Evolutionary conservation across 139 green algal species (phyloP), one percentile per base, ranked within the genome.

Genomic region (Gonium pectorale): DNA sequence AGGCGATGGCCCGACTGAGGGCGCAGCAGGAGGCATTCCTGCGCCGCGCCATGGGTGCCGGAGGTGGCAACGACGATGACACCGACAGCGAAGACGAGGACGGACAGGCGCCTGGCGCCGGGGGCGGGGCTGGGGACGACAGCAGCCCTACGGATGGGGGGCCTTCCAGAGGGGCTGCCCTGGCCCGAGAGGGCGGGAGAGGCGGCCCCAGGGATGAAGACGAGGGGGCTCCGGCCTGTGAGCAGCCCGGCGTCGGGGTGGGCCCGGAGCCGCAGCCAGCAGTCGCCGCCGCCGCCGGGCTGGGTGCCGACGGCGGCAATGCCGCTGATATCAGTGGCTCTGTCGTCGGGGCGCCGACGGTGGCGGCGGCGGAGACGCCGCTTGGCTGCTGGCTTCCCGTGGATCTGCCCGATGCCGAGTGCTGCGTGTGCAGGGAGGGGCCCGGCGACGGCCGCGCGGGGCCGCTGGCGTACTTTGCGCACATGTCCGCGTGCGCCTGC

Each of bases 11-110:
- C 2, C 22, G 35, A 4, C 44, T 84, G 44, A 38, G 59, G 62
- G 78, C 43, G 43, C 78, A 84, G 78, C 78, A 84, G 78, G 22
- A 84, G 59, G 78, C 78, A 2, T 84, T 84, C 64, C 43, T 84
- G 77, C 43, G 46, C 8, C 22, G 24, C 2, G 44, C 44, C 0
- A 22, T 1, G 24, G 78, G 63, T 2, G 26, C 24, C 38, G 33
- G 33, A 11, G 33, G 63, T 35, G 33, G 63, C 63, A 24, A 35
- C 63, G 63, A 5, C 37, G 37, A 71, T 26, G 64, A 71, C 35
- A 49, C 5, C 9, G 37, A 71, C 37, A 37, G 49, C 1, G 64
- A 71, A 40, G 41, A 22, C 29, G 62, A 37, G n/a, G n/a, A n/a
- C n/a, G n/a, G n/a, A n/a, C n/a, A n/a, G n/a, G n/a, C n/a, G n/a